Percentiles rank a stretch among this genome's conserved stretches.
Conservation (phyloP, 2,329 filamentous ascomycete genomes). For the Botrytis fragariae region DNA sequence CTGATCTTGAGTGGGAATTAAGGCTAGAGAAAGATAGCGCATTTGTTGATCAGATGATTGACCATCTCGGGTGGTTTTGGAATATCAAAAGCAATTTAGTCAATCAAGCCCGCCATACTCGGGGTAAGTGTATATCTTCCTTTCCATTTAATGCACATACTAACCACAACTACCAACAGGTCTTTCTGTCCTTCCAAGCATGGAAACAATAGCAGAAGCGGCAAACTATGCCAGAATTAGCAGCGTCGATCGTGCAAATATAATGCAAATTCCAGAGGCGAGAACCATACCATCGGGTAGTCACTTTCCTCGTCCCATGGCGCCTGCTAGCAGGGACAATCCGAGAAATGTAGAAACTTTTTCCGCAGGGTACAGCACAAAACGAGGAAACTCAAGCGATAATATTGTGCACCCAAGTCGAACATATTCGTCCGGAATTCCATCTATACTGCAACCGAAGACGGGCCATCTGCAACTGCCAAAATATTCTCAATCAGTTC, state of each 20-base stretch:
- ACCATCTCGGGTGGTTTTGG: constrained; percentile 6
- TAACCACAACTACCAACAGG: background rate
- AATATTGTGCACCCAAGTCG: background rate
- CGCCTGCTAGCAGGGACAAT: background rate
- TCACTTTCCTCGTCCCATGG: background rate
- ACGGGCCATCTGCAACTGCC: background rate
- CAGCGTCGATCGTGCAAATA: background rate
- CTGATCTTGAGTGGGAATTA: constrained; percentile 6
- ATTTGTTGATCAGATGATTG: background rate
- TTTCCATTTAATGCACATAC: background rate
- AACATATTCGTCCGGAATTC: background rate
- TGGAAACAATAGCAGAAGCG: background rate
- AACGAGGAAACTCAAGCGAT: too few species aligned
- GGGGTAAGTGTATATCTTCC: background rate
- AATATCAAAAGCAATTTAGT: background rate
- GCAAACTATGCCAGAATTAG: background rate
- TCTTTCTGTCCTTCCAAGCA: background rate
- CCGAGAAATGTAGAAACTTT: background rate
- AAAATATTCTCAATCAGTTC: background rate
- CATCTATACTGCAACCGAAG: background rate
- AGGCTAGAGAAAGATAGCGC: background rate
- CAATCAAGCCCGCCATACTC: background rate
- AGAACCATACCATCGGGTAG: background rate
- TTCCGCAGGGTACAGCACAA: background rate
- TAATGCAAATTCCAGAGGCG: background rate